Base-by-base conservation (phyloP, 352 stramenopile species). In the Phytophthora nicotianae region DNA sequence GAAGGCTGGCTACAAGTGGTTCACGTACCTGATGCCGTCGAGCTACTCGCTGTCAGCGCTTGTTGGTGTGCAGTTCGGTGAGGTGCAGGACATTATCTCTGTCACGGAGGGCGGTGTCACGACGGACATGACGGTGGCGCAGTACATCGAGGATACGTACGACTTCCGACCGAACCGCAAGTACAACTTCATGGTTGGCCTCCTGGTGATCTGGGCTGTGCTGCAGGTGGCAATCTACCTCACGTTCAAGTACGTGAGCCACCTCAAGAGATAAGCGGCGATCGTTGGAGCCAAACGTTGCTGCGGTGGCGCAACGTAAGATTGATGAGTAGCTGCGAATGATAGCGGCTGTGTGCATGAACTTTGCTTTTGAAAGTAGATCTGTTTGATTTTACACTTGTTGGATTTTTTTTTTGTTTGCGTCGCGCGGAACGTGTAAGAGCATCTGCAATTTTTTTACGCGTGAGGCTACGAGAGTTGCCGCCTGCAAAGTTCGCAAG, bases 211-310 rank as follows among this genome's bases (percentile, higher is more conserved):
- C n/a, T n/a, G n/a, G n/a, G n/a, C n/a, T n/a, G n/a, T n/a, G n/a
- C n/a, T 87, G 21, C 82, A 91, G 51, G 13, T 50, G 5, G 43
- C 43, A 14, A 50, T 50, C 24, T 88, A 79, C 64, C 52, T 88
- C 24, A 88, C 79, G 42, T 65, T 88, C 61, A 84, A 85, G 69
- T 88, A 77, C 62, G 79, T 88, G 52, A 88, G 76, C 66, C 79
- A 88, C 70, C 57, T 88, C 20, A 88, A 88, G 73, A 70, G 11
- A 76, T 88, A 84, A 58, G 29, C 5, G 52, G 17, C 14, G 45
- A 57, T 17, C n/a, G 48, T 47, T 42, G 47, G 57, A 45, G 46
- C 27, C n/a, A 58, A 38, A 58, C 47, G 47, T 64, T 53, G 27
- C 14, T 14, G 11, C 21, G 26, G 23, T 23, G 33, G 23, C 7